Evolutionary conservation across 2,329 filamentous ascomycete species (phyloP).

Genomic region (Talaromyces pinophilus): DNA sequence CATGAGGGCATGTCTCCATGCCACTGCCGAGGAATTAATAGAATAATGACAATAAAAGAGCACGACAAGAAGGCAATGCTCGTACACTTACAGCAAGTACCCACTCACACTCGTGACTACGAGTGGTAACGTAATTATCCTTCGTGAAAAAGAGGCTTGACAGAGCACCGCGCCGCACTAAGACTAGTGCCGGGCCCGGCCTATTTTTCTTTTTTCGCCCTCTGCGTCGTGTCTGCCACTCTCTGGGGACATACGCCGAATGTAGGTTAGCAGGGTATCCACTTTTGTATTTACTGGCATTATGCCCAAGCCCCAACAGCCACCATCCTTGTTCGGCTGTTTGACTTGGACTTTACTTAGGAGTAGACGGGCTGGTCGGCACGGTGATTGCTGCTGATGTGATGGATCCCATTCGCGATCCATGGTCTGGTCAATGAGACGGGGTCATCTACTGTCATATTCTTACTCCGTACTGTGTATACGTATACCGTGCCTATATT

Average conservation of each 20-base stretch:
- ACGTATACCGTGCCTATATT: not conserved
- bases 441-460: not conserved
- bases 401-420: not conserved
- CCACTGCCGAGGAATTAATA: not conserved
- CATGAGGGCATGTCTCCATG: not conserved
- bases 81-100: not conserved
- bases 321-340: slow-evolving; percentile 6
- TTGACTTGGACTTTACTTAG: not conserved
- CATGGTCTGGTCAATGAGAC: not conserved
- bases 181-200: slow-evolving; percentile 5
- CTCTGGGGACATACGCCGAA: not conserved
- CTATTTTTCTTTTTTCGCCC: not conserved
- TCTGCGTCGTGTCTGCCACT: not conserved
- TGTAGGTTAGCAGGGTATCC: not conserved
- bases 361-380: not conserved
- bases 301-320: slow-evolving; percentile 7
- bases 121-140: not conserved
- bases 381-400: not conserved
- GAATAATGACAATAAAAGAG: not conserved
- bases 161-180: not conserved
- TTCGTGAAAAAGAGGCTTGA: not conserved
- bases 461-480: not conserved
- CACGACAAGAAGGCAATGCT: not conserved
- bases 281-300: not conserved
- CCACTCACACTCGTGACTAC: slow-evolving; percentile 6